Percentiles rank a stretch among this genome's conserved stretches.
Evolutionary conservation across 495 filamentous ascomycete species (phyloP).

Genomic region (Penicillium arizonense): DNA sequence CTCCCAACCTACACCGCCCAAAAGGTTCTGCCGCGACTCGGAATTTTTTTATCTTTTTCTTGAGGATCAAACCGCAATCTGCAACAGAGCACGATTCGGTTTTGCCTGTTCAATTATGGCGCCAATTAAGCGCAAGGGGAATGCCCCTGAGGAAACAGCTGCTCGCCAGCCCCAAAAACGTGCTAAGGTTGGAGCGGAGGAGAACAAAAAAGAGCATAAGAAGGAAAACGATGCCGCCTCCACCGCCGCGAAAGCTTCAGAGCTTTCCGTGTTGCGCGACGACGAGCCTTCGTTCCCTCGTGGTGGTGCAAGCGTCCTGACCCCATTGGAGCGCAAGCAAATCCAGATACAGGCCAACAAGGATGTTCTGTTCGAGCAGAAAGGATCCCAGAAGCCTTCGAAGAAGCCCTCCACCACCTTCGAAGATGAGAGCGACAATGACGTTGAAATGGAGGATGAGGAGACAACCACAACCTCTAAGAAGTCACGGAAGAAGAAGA

Average conservation of each 20-base stretch:
- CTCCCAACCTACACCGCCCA: slow-evolving; percentile 11
- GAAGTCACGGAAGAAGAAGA: slow-evolving; percentile 50
- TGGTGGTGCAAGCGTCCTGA: slow-evolving; percentile 86
- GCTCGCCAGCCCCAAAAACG: slow-evolving; percentile 46
- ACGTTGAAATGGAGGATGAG: slow-evolving; percentile 49
- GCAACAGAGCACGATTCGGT: slow-evolving; percentile 29
- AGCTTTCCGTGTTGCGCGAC: slow-evolving; percentile 57
- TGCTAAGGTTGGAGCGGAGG: slow-evolving; percentile 44
- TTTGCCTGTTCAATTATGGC: slow-evolving; percentile 42
- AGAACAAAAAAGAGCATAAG: slow-evolving; percentile 31
- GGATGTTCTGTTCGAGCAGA: slow-evolving; percentile 91
- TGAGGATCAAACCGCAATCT: slow-evolving; percentile 25
- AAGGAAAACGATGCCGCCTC: slow-evolving; percentile 26
- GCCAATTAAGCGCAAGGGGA: slow-evolving; percentile 53
- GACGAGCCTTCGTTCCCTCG: slow-evolving; percentile 90
- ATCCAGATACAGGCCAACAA: slow-evolving; percentile 90
- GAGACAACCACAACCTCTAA: slow-evolving; percentile 40
- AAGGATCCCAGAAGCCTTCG: slow-evolving; percentile 50
- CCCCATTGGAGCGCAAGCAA: slow-evolving; percentile 92
- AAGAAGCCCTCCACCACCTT: slow-evolving; percentile 40
- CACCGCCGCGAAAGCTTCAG: slow-evolving; percentile 38
- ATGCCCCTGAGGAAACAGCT: slow-evolving; percentile 35
- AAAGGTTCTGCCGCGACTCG: slow-evolving; percentile 23
- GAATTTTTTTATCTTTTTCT: slow-evolving; percentile 42
- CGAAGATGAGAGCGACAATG: slow-evolving; percentile 39